Evolutionary conservation across 768 basidiomycete species (phyloP).

Genomic region (Russula lepida): DNA sequence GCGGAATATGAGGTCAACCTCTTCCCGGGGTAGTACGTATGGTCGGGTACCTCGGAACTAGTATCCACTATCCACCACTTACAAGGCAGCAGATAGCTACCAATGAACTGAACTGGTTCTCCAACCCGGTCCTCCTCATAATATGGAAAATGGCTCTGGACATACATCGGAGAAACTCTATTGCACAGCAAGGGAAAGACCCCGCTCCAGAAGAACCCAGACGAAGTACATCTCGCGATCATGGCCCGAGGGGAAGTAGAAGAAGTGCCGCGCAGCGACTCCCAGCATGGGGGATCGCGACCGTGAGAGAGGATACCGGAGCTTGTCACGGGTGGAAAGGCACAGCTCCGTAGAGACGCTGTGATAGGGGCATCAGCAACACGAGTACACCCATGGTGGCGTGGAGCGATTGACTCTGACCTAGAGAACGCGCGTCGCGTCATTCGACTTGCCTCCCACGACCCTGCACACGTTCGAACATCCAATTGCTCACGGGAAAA

Average conservation of each 20-base stretch:
- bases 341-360: slow-evolving; percentile 7
- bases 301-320: slow-evolving; percentile 5
- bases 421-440: slow-evolving; percentile 15
- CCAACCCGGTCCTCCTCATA: background rate
- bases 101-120: background rate
- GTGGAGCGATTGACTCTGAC: slow-evolving; percentile 7
- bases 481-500: slow-evolving; percentile 15
- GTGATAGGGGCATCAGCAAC: slow-evolving; percentile 20
- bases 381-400: slow-evolving; percentile 17
- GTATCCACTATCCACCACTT: background rate
- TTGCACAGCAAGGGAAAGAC: background rate
- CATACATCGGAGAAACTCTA: slow-evolving; percentile 1
- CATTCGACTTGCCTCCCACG: slow-evolving; percentile 16
- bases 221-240: slow-evolving; percentile 1
- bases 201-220: background rate
- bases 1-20: slow-evolving; percentile 20
- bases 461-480: slow-evolving; percentile 2
- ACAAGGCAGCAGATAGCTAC: background rate
- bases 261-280: background rate
- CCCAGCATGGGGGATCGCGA: background rate
- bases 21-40: slow-evolving; percentile 8
- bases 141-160: background rate
- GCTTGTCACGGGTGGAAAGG: slow-evolving; percentile 1
- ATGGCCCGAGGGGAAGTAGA: background rate
- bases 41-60: slow-evolving; percentile 6